Conservation (phyloP, 805 yeast species). For the Scheffersomyces ergatensis region DNA sequence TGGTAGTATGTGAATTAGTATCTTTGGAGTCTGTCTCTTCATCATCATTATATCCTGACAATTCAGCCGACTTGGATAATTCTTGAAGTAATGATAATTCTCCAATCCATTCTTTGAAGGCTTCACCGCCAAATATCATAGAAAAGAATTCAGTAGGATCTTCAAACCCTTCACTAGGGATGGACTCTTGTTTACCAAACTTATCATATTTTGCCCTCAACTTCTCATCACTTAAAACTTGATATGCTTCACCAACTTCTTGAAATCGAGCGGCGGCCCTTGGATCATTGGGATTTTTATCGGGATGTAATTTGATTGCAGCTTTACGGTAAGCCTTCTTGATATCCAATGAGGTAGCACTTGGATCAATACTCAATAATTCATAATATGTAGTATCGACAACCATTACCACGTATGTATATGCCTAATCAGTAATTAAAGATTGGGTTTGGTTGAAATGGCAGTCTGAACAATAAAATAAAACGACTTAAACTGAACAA, state of each 20-base stretch:
- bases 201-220: constrained; percentile 70
- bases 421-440: no score
- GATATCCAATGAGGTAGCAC: constrained; percentile 42
- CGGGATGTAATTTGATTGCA: constrained; percentile 43
- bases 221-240: constrained; percentile 65
- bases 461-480: no score
- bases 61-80: constrained; percentile 40
- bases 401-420: no score
- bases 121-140: constrained; percentile 82
- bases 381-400: constrained; percentile 45
- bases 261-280: constrained; percentile 43
- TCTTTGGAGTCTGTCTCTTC: constrained; percentile 20
- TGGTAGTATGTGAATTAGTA: neutral
- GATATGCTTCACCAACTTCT: constrained; percentile 68
- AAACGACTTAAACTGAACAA: no score
- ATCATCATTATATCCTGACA: constrained; percentile 31
- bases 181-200: constrained; percentile 70
- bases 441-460: no score
- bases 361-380: constrained; percentile 27
- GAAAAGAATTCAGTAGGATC: constrained; percentile 85
- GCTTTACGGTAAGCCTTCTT: constrained; percentile 46
- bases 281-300: constrained; percentile 46
- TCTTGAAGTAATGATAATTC: constrained; percentile 57
- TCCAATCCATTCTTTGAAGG: constrained; percentile 81
- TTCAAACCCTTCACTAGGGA: constrained; percentile 61